phyloP scores from a whole-genome alignment of 306 rosid genomes.

The Canavalia gladiata region DNA sequence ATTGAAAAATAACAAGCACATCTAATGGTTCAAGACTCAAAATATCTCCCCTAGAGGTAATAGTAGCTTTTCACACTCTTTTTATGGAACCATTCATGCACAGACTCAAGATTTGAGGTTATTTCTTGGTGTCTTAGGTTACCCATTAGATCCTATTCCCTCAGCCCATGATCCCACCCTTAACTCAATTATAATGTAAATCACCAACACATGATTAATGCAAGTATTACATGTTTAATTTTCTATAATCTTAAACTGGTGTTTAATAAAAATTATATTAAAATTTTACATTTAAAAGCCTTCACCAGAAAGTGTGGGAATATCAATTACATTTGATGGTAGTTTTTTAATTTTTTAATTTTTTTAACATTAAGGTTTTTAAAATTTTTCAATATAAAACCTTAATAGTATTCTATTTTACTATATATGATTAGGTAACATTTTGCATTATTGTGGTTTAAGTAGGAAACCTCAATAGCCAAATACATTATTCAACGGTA shows the following conservation, averaged over 20 bases:
- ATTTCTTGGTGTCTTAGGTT: slow-evolving; percentile 90
- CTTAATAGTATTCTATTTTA: not conserved
- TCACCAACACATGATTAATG: no score
- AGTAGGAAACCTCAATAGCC: slow-evolving; percentile 87
- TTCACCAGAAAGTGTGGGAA: no score
- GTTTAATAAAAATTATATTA: not conserved
- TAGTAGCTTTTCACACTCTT: slow-evolving; percentile 45
- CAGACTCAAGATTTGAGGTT: slow-evolving; percentile 81
- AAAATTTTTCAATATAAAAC: no score
- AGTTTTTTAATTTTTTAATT: no score
- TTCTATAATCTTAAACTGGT: no score
- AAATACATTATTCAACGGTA: slow-evolving; percentile 92
- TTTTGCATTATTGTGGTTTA: not conserved
- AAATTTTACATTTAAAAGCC: not conserved
- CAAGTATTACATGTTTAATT: no score
- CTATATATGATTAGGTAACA: not conserved
- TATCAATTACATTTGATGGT: no score
- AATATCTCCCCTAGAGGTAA: slow-evolving; percentile 59
- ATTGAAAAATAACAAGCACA: no score
- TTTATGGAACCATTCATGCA: slow-evolving; percentile 65
- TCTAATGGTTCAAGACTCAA: slow-evolving; percentile 76
- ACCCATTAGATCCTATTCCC: slow-evolving; percentile 96
- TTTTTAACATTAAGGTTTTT: no score
- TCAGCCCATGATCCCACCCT: slow-evolving; percentile 54
- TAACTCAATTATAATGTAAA: not conserved